Percentiles rank a stretch among this genome's conserved stretches.
Evolutionary conservation across 2,329 filamentous ascomycete species (phyloP).

Genomic region (Colletotrichum abscissum): DNA sequence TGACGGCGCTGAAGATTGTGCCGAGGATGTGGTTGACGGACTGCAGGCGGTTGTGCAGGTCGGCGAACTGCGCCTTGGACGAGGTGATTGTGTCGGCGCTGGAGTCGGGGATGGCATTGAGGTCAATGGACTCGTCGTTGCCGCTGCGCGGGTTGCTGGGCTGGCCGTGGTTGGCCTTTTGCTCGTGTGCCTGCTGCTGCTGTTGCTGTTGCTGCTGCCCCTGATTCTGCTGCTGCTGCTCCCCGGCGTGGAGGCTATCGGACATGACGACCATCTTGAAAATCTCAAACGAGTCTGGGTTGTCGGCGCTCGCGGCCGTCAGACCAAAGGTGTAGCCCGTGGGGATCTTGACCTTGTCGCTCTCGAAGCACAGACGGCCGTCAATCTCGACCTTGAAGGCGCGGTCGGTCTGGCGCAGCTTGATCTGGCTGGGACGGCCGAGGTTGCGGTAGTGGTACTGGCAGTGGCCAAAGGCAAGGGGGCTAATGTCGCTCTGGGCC

Average conservation of each 20-base stretch:
- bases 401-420: conserved; percentile 72
- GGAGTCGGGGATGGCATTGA: conserved; percentile 57
- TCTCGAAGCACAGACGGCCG: conserved; percentile 84
- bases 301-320: conserved; percentile 88
- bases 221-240: conserved; percentile 41
- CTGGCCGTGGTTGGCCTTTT: conserved; percentile 40
- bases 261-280: conserved; percentile 85
- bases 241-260: conserved; percentile 52
- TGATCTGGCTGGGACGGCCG: conserved; percentile 83
- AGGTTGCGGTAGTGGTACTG: conserved; percentile 91
- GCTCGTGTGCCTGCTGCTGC: conserved; percentile 45
- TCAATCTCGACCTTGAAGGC: conserved; percentile 85
- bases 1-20: conserved; percentile 69
- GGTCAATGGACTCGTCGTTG: conserved; percentile 48
- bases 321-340: conserved; percentile 86
- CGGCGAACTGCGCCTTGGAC: conserved; percentile 76
- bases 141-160: conserved; percentile 40
- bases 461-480: conserved; percentile 93
- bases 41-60: conserved; percentile 87
- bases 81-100: conserved; percentile 59
- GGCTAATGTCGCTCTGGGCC: conserved; percentile 80
- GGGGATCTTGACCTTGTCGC: conserved; percentile 81
- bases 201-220: conserved; percentile 48
- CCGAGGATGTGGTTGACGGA: conserved; percentile 75
- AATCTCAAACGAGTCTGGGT: conserved; percentile 93